Base-by-base conservation (phyloP, 257 asterid species). In the Penstemon newberryi region DNA sequence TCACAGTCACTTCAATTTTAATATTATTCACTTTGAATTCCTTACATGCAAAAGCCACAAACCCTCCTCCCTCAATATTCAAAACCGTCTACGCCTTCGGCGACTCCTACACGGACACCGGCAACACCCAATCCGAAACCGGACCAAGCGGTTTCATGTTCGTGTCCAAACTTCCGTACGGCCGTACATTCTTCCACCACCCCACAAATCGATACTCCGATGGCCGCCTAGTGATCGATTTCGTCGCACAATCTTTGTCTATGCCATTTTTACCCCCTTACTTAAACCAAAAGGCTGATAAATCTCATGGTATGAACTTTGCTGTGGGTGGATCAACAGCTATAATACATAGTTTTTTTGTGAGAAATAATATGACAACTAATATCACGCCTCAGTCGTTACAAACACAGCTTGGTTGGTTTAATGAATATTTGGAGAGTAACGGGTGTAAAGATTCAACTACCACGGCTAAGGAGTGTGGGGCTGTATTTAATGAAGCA, bases 71-170 rank as follows among this genome's bases (percentile, higher is more conserved):
- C 12, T 4, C 51, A 8, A 86, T 87, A 15, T 87, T 89, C 88
- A 83, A 76, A 25, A 67, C n/a, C 6, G 56, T 89, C 0, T 92
- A 85, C 65, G 96, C 96, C 43, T 92, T 92, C 55, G 96, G 98
- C 0, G 96, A 92, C 80, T 92, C 98, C 4, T 92, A 78, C 82
- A 92, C 98, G 38, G 98, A 92, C 86, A 89, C 98, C 1, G 98
- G 98, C 67, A 92, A 92, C 87, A 92, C 98, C 63, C 73, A 58
- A 1, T 84, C 98, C 65, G 37, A 79, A 71, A 74, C 85, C 6
- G 96, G 98, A 19, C 96, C 98, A 0, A 71, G 65, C 66, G 84
- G 85, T 3, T 92, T 83, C 88, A 81, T 76, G 77, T 83, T 84
- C 75, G 96, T 84, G 5, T 92, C 96, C 13, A 86, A 65, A 72